Conservation (phyloP, 768 basidiomycete species). For the Rhodotorula babjevae region DNA sequence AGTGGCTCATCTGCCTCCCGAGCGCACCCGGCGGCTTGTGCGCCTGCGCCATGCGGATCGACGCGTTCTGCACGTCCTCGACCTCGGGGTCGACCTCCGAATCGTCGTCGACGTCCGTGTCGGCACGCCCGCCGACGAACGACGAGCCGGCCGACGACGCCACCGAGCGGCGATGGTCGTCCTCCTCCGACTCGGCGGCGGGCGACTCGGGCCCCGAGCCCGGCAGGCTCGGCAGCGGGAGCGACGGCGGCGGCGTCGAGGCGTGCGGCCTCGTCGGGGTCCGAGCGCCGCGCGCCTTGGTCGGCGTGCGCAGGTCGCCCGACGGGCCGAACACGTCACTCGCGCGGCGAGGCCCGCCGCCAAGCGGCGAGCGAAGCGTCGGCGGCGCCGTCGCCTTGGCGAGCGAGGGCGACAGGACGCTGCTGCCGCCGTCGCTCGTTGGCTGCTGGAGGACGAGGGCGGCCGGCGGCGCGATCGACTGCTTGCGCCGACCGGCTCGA, state of each 20-base stretch:
- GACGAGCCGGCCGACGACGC: neutral
- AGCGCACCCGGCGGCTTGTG: neutral
- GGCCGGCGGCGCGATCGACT: neutral
- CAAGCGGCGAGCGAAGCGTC: neutral
- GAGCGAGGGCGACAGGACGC: neutral
- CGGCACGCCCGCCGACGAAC: neutral
- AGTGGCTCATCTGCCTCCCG: neutral
- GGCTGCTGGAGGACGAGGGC: neutral
- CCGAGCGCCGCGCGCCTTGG: neutral
- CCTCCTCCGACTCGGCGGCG: too few species aligned
- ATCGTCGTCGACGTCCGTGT: neutral
- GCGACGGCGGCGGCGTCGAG: neutral
- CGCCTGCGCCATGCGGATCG: neutral
- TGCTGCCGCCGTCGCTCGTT: neutral
- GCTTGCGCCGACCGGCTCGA: constrained; percentile 1
- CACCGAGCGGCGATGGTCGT: neutral
- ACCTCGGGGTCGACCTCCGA: constrained; percentile 1
- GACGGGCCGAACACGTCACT: too few species aligned
- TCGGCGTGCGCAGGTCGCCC: neutral
- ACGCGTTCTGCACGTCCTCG: neutral
- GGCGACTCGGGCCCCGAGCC: neutral
- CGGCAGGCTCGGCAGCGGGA: neutral
- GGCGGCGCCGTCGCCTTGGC: too few species aligned
- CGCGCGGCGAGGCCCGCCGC: neutral
- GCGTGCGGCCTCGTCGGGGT: too few species aligned